Evolutionary conservation across 495 filamentous ascomycete genomes (phyloP).

Genomic region (Xylaria curta): DNA sequence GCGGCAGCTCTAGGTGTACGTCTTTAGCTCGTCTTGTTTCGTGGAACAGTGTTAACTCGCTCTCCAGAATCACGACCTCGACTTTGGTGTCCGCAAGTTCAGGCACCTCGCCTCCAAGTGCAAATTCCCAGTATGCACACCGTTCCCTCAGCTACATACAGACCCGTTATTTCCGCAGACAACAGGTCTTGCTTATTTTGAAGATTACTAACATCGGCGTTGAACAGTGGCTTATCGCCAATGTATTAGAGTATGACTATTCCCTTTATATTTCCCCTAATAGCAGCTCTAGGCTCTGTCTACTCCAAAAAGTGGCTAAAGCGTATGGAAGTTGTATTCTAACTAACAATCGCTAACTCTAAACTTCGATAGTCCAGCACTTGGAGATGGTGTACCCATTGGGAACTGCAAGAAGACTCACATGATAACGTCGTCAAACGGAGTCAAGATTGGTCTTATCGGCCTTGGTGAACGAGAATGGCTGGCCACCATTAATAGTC

Average conservation of each 20-base stretch:
- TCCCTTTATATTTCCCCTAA: neutral
- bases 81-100: slow-evolving; percentile 87
- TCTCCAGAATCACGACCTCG: slow-evolving; percentile 81
- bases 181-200: neutral
- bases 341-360: neutral
- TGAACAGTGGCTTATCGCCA: slow-evolving; percentile 76
- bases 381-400: slow-evolving; percentile 71
- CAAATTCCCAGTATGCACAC: slow-evolving; percentile 82
- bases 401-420: slow-evolving; percentile 71
- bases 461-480: slow-evolving; percentile 79
- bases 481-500: slow-evolving; percentile 85
- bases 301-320: neutral
- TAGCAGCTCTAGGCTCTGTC: neutral
- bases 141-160: neutral
- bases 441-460: slow-evolving; percentile 83
- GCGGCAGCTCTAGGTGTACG: slow-evolving; percentile 81
- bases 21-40: neutral
- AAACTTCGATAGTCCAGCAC: slow-evolving; percentile 66
- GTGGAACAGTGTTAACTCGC: slow-evolving; percentile 32
- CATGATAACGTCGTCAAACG: slow-evolving; percentile 79
- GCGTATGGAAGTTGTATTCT: neutral
- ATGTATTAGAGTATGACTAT: slow-evolving; percentile 47
- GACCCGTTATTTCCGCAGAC: neutral
- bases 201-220: neutral
- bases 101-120: slow-evolving; percentile 74